Evolutionary conservation across 2,329 filamentous ascomycete species (phyloP).

Genomic region (Sporothrix brunneoviolacea): DNA sequence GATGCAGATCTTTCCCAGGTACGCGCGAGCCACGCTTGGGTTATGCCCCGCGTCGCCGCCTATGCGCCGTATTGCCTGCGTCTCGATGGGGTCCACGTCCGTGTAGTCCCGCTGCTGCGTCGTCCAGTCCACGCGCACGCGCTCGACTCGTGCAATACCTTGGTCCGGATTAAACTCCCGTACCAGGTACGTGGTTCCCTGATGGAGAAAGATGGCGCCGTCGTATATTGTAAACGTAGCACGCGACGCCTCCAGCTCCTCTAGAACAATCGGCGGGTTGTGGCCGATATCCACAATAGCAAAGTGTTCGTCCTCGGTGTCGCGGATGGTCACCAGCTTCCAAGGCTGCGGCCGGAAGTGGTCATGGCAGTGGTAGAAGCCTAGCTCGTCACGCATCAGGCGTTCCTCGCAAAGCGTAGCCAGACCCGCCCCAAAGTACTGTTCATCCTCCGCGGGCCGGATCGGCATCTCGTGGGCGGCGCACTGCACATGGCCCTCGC

Average conservation of each 20-base stretch:
- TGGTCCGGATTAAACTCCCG: constrained; percentile 78
- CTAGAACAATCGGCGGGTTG: constrained; percentile 74
- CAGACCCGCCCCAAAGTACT: constrained; percentile 75
- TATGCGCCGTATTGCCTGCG: constrained; percentile 70
- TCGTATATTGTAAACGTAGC: constrained; percentile 96
- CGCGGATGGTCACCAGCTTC: constrained; percentile 77
- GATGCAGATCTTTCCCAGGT: constrained; percentile 80
- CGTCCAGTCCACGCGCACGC: constrained; percentile 89
- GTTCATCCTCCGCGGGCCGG: constrained; percentile 62
- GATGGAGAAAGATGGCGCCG: constrained; percentile 92
- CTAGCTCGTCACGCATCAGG: constrained; percentile 64
- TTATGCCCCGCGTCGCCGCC: neutral
- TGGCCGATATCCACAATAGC: constrained; percentile 86
- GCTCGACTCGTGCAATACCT: constrained; percentile 79
- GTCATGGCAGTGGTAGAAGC: constrained; percentile 85
- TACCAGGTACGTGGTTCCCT: constrained; percentile 88
- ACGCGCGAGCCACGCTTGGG: constrained; percentile 57
- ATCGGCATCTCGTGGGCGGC: constrained; percentile 95
- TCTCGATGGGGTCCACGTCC: constrained; percentile 89
- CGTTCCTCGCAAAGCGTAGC: constrained; percentile 65
- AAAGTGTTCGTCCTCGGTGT: constrained; percentile 80
- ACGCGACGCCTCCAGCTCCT: constrained; percentile 93
- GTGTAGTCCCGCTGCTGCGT: constrained; percentile 90
- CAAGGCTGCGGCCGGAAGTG: constrained; percentile 82
- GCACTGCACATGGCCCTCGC: constrained; percentile 93